Evolutionary conservation across 768 basidiomycete genomes (phyloP), one percentile per base, ranked within the genome.

Genomic region (Aureoboletus auriporus): DNA sequence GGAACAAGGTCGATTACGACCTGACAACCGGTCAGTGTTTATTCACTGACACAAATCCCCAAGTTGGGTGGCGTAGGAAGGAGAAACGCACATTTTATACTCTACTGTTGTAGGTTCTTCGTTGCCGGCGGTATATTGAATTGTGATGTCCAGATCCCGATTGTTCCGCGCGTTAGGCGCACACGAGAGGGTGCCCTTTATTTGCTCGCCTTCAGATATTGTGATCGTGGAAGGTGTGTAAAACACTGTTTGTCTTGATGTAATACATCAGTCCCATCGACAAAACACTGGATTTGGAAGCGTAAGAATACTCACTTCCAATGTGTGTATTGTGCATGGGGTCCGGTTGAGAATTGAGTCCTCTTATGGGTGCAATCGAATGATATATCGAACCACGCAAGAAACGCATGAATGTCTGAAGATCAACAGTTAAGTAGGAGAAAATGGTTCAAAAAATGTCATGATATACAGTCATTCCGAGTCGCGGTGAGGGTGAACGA

Each of bases 311-410:
- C 90, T 66, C 59, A 93, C 93, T 93, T 93, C 91, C 91, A 93
- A 67, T 93, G 91, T 26, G 91, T 93, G 71, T 93, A 93, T 69
- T 92, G 88, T 47, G 94, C 90, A 60, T 98, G 96, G 12, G 96
- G 96, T 11, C 96, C 96, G 11, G 96, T 99, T 39, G 93, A 95
- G 71, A 99, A 99, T 61, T 83, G 82, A 53, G 94, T 84, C 64
- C 89, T 90, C 70, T 93, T 96, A 76, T 98, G 96, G 47, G 92
- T 93, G 67, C 88, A 93, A 49, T 89, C 86, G 73, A 99, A 99
- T 36, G 84, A 78, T 63, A 95, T 87, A 67, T 99, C 96, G 71
- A 99, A 99, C 96, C 96, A 99, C 30, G 93, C 93, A 42, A 99
- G 83, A 83, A 97, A 96, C 20, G 96, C 96, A 64, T 99, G 96